Evolutionary conservation across 495 filamentous ascomycete genomes (phyloP), one percentile per base, ranked within the genome.

Genomic region (Tricharina praecox): DNA sequence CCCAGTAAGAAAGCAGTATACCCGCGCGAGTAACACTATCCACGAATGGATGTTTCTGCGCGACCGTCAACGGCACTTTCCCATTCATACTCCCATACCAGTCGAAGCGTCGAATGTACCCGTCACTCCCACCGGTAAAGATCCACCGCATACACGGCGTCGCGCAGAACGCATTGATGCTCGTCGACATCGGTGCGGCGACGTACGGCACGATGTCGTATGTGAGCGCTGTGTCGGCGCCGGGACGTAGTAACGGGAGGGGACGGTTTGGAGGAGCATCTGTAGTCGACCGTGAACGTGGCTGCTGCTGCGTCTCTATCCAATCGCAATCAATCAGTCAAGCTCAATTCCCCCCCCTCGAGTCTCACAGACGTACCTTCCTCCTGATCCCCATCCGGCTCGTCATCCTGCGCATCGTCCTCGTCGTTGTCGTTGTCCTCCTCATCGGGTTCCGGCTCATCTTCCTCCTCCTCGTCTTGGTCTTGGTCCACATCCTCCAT

Each of bases 161-260:
- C 26, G 90, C 75, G 20, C 85, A 78, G 36, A 96, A 71, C 2
- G 85, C 78, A 58, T 99, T 99, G 67, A 99, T 83, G 26, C 86
- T 95, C 10, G 90, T 99, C 49, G 82, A 80, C 62, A 93, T 86
- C 3, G 90, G 90, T 2, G 90, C 90, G 11, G 90, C 90, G 62
- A 94, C 94, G 19, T 93, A 96, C 4, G 90, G 90, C 4, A 88
- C 80, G 34, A 99, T 93, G 63, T 99, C 90, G 70, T 96, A 99
- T 11, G 77, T 77, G 23, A 71, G 64, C n/a, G 92, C 90, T 5
- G 74, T 80, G 20, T 88, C 67, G 36, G 76, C 83, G 58, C 93
- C 92, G 23, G 79, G 64, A n/a, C 83, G 79, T 25, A 88, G 68
- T 33, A 65, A 73, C 0, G 82, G 86, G 24, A 76, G 76, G 51